Base-by-base conservation (phyloP, 352 stramenopile genomes). In the Phytophthora pinifolia region DNA sequence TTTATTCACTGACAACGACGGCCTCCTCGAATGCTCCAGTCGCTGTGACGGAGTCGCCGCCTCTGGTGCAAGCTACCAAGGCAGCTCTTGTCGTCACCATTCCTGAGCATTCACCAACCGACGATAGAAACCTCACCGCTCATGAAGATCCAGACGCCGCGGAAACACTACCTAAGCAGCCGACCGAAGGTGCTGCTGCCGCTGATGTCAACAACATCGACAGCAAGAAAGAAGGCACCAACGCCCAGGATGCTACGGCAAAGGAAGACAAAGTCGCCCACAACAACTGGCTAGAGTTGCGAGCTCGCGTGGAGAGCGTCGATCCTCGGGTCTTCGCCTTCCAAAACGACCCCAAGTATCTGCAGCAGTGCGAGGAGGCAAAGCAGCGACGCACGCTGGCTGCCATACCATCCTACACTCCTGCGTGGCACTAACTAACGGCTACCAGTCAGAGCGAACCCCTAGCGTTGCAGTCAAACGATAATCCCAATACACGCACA, bases 241-340 rank as follows among this genome's bases (percentile, higher is more conserved):
- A 45, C 43, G 13, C 18, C 0, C 39, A 17, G 12, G 34, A 44
- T 8, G 5, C 25, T 14, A 20, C 18, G 6, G 6, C 20, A 10
- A 62, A 30, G 5, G 41, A 54, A 15, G 46, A 34, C 31, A 43
- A 46, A 18, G n/a, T 14, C 35, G 52, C 52, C 9, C 51, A 30
- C 17, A 58, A 18, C 18, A 66, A 52, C 10, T 64, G 54, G 59
- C 9, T 55, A 15, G 59, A 68, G 29, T 44, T 65, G 7, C 48
- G 61, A 17, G 37, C 55, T 54, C 55, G 61, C 9, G 61, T 69
- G 13, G 36, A 69, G 18, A 69, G 20, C 29, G 54, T 64, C 27
- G 60, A 60, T 20, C 48, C 61, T n/a, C 54, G 55, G 12, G 41
- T 69, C 29, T 69, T 69, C 30, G 43, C 31, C 18, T 69, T 46